Evolutionary conservation across 2,329 filamentous ascomycete species (phyloP).

Genomic region (Talaromyces verruculosus): DNA sequence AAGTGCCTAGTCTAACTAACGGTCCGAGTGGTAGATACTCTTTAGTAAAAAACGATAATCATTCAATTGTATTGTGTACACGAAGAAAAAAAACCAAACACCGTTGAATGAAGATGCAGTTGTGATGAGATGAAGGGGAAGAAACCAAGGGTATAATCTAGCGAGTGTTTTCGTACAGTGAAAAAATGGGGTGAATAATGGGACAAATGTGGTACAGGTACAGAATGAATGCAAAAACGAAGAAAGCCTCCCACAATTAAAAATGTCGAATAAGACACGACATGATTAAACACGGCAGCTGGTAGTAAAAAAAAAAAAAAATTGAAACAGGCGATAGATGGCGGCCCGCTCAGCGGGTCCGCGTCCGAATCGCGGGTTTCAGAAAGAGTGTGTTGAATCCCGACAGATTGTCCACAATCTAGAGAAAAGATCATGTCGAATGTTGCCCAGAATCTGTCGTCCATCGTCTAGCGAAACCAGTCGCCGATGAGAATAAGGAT

Average conservation of each 20-base stretch:
- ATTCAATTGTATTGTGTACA: slow-evolving; percentile 8
- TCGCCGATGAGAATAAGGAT: slow-evolving; percentile 1
- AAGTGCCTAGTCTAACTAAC: background rate
- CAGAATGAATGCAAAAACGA: background rate
- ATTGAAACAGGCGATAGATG: slow-evolving; percentile 4
- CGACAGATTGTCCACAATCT: slow-evolving; percentile 1
- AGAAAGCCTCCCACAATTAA: background rate
- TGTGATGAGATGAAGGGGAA: background rate
- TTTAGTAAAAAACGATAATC: background rate
- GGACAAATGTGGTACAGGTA: background rate
- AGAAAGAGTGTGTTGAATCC: slow-evolving; percentile 14
- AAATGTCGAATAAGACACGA: background rate
- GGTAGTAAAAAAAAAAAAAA: background rate
- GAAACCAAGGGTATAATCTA: slow-evolving; percentile 16
- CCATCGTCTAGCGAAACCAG: slow-evolving; percentile 11
- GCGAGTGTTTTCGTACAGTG: slow-evolving; percentile 13
- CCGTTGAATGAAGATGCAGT: slow-evolving; percentile 4
- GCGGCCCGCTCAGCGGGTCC: slow-evolving; percentile 18
- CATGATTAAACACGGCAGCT: background rate
- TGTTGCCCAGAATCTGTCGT: background rate
- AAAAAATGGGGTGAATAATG: background rate
- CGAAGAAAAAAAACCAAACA: slow-evolving; percentile 2
- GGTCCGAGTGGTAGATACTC: background rate
- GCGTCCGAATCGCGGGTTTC: slow-evolving; percentile 13
- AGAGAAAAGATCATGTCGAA: background rate